Evolutionary conservation across 305 asterid species (phyloP), one percentile per base, ranked within the genome.

Genomic region (Salvia sclarea): DNA sequence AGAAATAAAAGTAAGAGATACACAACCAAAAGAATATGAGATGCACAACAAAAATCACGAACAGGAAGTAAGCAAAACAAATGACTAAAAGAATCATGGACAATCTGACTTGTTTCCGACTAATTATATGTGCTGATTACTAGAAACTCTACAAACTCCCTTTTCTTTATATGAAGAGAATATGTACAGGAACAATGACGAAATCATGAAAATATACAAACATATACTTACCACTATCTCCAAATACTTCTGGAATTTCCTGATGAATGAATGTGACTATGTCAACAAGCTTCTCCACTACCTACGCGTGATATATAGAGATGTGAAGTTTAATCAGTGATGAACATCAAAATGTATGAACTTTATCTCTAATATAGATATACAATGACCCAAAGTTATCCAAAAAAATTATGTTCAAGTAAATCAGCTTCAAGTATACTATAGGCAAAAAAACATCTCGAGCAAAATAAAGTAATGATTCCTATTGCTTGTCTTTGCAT

Each of bases 211-310:
- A 55, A 43, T 44, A 37, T 17, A 44, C 43, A 16, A 16, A 25
- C 6, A 33, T 35, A 24, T 3, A 54, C 68, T 1, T 76, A 85
- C 90, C 88, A 48, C 60, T 79, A 17, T 75, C 81, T 72, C 84
- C 88, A 77, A 82, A 82, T 13, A 80, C 86, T 57, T 77, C 80
- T 16, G 82, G 73, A 61, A 86, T 86, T 74, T 82, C 86, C 61
- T 82, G 92, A 75, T 78, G 86, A 64, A 86, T 84, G 79, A 84
- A 86, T 24, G 86, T 79, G 40, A 86, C 89, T 44, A 78, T 74
- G 75, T 86, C 92, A 53, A 84, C 89, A 67, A 86, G 89, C 79
- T 82, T 86, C 92, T 86, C 92, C 75, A 86, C 83, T 59, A 84
- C 87, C 92, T 86, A 58, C 65, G 57, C 50, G 47, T 38, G 28